Percentiles rank a stretch among this genome's conserved stretches.
Evolutionary conservation across 2,329 filamentous ascomycete species (phyloP).

Genomic region (Dryadomyces quercivorus): DNA sequence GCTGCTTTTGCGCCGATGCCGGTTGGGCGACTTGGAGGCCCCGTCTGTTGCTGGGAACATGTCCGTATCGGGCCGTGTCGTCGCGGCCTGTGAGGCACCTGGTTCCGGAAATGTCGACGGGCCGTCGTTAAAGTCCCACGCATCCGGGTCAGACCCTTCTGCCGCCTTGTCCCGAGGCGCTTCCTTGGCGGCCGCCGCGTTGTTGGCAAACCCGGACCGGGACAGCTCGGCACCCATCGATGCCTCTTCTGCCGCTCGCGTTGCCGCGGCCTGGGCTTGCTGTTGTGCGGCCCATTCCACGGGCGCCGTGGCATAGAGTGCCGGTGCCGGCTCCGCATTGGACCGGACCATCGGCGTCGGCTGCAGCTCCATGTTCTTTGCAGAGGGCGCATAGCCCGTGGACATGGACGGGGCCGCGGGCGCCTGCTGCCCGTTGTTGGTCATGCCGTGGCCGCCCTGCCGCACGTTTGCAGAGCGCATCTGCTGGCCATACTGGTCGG

Average conservation of each 20-base stretch:
- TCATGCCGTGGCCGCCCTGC: slow-evolving; percentile 33
- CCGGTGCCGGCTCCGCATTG: slow-evolving; percentile 28
- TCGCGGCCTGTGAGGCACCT: slow-evolving; percentile 24
- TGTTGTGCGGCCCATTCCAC: slow-evolving; percentile 19
- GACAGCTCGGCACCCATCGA: background rate
- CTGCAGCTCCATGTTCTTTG: slow-evolving; percentile 27
- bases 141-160: slow-evolving; percentile 47
- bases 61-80: slow-evolving; percentile 71
- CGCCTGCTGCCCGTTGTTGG: slow-evolving; percentile 42
- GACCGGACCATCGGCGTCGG: slow-evolving; percentile 39
- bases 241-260: background rate
- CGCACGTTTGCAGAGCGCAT: slow-evolving; percentile 25
- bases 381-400: slow-evolving; percentile 15
- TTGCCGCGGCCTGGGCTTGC: background rate
- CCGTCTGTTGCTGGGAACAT: slow-evolving; percentile 66
- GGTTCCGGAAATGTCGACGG: slow-evolving; percentile 49
- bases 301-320: slow-evolving; percentile 20
- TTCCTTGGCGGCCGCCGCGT: slow-evolving; percentile 19
- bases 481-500: slow-evolving; percentile 27
- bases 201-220: no score
- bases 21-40: slow-evolving; percentile 66
- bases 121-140: slow-evolving; percentile 84
- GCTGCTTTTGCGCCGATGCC: slow-evolving; percentile 72
- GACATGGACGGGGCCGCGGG: slow-evolving; percentile 23
- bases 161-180: slow-evolving; percentile 34